phyloP scores from a whole-genome alignment of 1,139 yeast species.

The Arxiozyma heterogenica region DNA sequence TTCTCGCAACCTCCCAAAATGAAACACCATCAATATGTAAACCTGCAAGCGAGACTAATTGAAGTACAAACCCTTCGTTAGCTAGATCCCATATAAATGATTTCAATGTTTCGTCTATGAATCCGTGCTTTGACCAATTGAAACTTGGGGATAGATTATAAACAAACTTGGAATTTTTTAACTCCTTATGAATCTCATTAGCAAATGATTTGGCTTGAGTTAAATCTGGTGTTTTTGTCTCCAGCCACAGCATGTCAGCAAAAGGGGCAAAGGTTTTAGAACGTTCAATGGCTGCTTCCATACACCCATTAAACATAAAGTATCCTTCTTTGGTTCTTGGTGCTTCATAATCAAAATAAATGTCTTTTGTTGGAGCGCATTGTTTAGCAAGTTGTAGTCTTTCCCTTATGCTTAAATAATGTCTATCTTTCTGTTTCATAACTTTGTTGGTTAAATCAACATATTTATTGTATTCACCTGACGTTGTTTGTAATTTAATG shows the following conservation, averaged over 20 bases:
- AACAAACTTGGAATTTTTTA: slow-evolving; percentile 48
- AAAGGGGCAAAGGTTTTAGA: slow-evolving; percentile 47
- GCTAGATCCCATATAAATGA: slow-evolving; percentile 48
- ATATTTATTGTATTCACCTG: slow-evolving; percentile 12
- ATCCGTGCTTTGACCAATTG: slow-evolving; percentile 52
- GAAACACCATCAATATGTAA: slow-evolving; percentile 44
- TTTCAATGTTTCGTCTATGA: slow-evolving; percentile 37
- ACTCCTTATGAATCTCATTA: slow-evolving; percentile 36
- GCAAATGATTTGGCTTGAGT: slow-evolving; percentile 45
- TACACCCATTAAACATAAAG: slow-evolving; percentile 40
- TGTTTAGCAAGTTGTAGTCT: slow-evolving; percentile 28
- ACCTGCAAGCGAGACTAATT: slow-evolving; percentile 48
- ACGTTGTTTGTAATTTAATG: slow-evolving; percentile 26
- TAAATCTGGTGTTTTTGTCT: slow-evolving; percentile 48
- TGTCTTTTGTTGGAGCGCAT: slow-evolving; percentile 28
- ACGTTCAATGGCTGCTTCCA: slow-evolving; percentile 47
- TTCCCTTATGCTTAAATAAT: slow-evolving; percentile 20
- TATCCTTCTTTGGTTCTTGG: slow-evolving; percentile 52
- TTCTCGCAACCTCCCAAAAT: slow-evolving; percentile 40
- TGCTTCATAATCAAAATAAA: slow-evolving; percentile 49
- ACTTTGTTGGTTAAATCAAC: slow-evolving; percentile 5
- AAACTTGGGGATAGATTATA: slow-evolving; percentile 52
- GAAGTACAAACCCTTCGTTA: slow-evolving; percentile 45
- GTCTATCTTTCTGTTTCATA: slow-evolving; percentile 6
- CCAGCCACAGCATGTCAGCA: slow-evolving; percentile 50